A percentile compares a stretch with the other conserved stretches of the same genome.
Evolutionary conservation across 169 alveolate genomes (phyloP).

Genomic region (Plasmodium inui): DNA sequence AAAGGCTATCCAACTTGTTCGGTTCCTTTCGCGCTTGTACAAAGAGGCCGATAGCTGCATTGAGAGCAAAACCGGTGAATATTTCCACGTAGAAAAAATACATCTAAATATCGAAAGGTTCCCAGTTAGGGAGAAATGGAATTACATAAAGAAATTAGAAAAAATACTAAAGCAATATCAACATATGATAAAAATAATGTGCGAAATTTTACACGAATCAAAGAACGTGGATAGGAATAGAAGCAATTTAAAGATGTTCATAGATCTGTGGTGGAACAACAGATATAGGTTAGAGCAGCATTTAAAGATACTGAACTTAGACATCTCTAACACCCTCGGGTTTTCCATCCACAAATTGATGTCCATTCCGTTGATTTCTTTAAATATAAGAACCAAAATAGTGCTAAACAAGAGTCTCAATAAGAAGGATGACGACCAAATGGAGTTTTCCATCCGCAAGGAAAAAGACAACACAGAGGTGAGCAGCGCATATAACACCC

Average conservation of each 20-base stretch:
- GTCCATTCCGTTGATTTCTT: constrained; percentile 57
- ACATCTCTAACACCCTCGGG: constrained; percentile 59
- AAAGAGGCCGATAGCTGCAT: constrained; percentile 22
- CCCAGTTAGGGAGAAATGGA: constrained; percentile 57
- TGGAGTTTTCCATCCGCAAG: not conserved
- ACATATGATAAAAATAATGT: constrained; percentile 71
- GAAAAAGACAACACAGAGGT: not conserved
- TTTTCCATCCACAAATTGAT: constrained; percentile 71
- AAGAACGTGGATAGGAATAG: constrained; percentile 38
- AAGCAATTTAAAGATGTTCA: constrained; percentile 42
- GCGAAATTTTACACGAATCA: constrained; percentile 69
- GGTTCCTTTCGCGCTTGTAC: not conserved
- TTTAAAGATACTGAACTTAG: constrained; percentile 55
- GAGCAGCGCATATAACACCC: not conserved
- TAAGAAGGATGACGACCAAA: not conserved
- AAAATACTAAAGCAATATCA: constrained; percentile 70
- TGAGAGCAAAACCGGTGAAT: constrained; percentile 33
- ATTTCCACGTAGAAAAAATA: constrained; percentile 69
- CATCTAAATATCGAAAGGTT: constrained; percentile 65
- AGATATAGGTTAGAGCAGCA: constrained; percentile 73
- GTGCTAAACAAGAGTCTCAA: not conserved
- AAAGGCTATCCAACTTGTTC: not conserved
- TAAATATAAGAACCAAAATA: constrained; percentile 12
- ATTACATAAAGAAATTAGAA: constrained; percentile 71
- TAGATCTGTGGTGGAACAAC: constrained; percentile 76